Evolutionary conservation across 208 protist genomes (phyloP).

Genomic region (Blechomonas ayalai): DNA sequence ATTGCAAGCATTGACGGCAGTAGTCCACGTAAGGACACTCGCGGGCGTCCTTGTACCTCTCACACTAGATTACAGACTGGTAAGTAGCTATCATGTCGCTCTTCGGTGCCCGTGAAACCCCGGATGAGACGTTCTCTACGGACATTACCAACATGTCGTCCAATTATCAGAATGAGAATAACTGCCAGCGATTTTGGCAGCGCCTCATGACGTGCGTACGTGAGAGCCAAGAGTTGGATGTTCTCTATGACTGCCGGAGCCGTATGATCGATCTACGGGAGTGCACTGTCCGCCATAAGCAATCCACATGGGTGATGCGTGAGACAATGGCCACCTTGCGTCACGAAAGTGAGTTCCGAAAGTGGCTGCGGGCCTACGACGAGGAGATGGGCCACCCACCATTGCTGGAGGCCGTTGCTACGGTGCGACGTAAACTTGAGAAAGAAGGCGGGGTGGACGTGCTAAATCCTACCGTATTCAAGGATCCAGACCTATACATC

Average conservation of each 20-base stretch:
- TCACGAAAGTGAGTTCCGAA: conserved; percentile 52
- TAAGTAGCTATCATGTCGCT: conserved; percentile 43
- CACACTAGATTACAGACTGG: neutral
- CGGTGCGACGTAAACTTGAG: conserved; percentile 44
- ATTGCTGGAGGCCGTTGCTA: conserved; percentile 70
- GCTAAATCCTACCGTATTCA: conserved; percentile 79
- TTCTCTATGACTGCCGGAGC: conserved; percentile 83
- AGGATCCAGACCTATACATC: conserved; percentile 78
- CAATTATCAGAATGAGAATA: conserved; percentile 62
- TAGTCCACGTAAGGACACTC: neutral
- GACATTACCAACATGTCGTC: conserved; percentile 46
- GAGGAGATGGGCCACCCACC: conserved; percentile 73
- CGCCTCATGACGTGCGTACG: conserved; percentile 76
- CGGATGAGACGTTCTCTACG: conserved; percentile 48
- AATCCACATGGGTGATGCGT: conserved; percentile 77
- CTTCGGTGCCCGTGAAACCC: conserved; percentile 60
- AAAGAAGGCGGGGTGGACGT: conserved; percentile 65
- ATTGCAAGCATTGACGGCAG: neutral
- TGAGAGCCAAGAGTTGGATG: conserved; percentile 80
- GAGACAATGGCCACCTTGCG: conserved; percentile 76
- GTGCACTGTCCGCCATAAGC: conserved; percentile 75
- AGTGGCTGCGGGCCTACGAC: conserved; percentile 72
- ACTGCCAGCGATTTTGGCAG: conserved; percentile 78
- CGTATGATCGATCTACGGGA: conserved; percentile 77
- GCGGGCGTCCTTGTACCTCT: neutral